Conservation (phyloP, 306 rosid genomes). For the Vigna hirtella region DNA sequence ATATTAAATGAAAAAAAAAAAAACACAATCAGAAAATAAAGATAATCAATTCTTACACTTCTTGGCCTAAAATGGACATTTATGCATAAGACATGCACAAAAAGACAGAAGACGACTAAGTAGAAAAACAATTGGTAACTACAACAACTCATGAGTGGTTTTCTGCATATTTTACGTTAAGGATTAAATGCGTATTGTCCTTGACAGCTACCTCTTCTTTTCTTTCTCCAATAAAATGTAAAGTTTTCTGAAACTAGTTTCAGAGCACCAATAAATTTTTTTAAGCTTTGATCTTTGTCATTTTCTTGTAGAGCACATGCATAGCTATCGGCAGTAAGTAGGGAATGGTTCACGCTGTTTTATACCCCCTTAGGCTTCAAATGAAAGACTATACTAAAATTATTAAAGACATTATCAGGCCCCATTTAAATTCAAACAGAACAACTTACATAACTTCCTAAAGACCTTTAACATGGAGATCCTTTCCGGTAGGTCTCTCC, state of each 20-base stretch:
- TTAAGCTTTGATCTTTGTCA: conserved; percentile 5
- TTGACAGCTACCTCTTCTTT: not conserved
- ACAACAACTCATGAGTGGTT: conserved; percentile 2
- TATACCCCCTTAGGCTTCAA: not conserved
- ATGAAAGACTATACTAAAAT: not conserved
- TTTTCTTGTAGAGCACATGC: not conserved
- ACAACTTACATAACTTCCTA: conserved; percentile 23
- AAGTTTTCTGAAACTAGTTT: conserved; percentile 8
- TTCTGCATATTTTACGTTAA: conserved; percentile 14
- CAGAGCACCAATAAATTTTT: conserved; percentile 24
- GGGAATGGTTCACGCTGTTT: not conserved
- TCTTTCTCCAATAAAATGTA: not conserved
- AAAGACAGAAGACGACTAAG: conserved; percentile 12
- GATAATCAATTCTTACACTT: not conserved
- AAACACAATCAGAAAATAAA: not conserved
- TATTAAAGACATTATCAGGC: conserved; percentile 11
- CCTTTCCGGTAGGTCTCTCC: conserved; percentile 15
- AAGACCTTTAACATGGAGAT: conserved; percentile 12
- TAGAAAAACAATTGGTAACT: conserved; percentile 37
- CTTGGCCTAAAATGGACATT: not conserved
- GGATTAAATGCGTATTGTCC: conserved; percentile 19
- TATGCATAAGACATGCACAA: not conserved
- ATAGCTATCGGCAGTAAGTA: conserved; percentile 1
- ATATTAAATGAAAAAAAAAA: conserved; percentile 20
- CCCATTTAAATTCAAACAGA: not conserved